Conservation (phyloP, 2,329 filamentous ascomycete species). For the Rutstroemia sydowiana region DNA sequence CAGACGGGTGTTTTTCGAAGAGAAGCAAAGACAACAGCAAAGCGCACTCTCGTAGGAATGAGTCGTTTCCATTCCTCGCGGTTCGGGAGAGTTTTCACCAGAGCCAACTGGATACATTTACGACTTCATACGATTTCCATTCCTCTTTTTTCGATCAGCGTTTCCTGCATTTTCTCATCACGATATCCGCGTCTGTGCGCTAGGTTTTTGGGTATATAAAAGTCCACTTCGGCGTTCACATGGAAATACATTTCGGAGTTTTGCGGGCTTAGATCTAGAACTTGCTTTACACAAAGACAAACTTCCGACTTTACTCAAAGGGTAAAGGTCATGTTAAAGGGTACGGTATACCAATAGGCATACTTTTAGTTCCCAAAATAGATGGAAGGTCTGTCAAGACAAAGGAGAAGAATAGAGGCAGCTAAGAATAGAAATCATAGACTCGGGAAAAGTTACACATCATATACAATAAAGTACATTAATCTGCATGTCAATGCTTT, state of each 20-base stretch:
- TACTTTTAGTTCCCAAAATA: not conserved
- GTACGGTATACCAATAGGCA: not conserved
- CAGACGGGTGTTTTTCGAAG: slow-evolving; percentile 82
- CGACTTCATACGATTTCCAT: slow-evolving; percentile 3
- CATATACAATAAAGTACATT: not conserved
- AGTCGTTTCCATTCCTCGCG: not conserved
- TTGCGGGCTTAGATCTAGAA: not conserved
- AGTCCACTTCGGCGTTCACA: slow-evolving; percentile 10
- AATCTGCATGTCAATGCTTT: not conserved
- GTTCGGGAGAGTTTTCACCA: not conserved
- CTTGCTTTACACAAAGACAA: not conserved
- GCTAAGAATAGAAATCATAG: no score
- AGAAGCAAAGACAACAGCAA: slow-evolving; percentile 52
- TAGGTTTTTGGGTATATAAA: slow-evolving; percentile 7
- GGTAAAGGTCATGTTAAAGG: not conserved
- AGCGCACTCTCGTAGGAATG: not conserved
- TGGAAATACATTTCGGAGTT: slow-evolving; percentile 1
- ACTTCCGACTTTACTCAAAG: not conserved
- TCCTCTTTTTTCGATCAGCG: not conserved
- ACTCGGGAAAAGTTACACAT: not conserved
- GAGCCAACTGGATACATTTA: not conserved
- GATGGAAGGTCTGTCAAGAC: not conserved
- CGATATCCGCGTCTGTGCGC: not conserved
- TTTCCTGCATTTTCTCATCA: slow-evolving; percentile 2
- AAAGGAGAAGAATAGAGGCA: not conserved